Base-by-base conservation (phyloP, 1,284 basidiomycete species). In the Thelephora terrestris region DNA sequence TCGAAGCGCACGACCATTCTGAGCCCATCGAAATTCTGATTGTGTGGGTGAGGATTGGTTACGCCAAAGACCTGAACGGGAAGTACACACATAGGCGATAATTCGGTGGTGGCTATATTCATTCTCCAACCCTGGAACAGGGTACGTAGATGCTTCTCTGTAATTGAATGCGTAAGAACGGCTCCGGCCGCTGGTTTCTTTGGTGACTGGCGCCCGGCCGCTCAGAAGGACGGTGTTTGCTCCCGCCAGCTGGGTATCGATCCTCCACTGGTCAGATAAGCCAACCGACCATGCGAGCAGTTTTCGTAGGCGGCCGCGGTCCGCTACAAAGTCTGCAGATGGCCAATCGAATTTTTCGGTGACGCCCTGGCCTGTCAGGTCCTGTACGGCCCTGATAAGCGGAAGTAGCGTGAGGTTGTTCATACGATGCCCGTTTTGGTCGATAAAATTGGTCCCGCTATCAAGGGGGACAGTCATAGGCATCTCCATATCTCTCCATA, bases 221-320 rank as follows among this genome's bases (percentile, higher is more conserved):
- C 67, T 73, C 51, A 78, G 59, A 4, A 79, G 52, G 4, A 77
- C 53, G 0, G 76, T 77, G 42, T 63, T 63, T 29, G 64, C 52
- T 10, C 76, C 75, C 2, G 67, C 70, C 14, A 76, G 66, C 51
- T 77, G 70, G 17, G 71, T 52, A 50, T 80, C 75, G 45, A 79
- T 74, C 17, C 77, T 61, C 53, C 78, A 79, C 59, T 1, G 56
- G 55, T 0, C 55, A 63, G 20, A 54, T 55, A 36, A 71, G 63
- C 76, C 75, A 78, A 24, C 72, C 60, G n/a, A n/a, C n/a, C n/a
- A n/a, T n/a, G 7, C 18, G 5, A 72, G 51, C 9, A 79, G 63
- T 55, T 75, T 76, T 18, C 75, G 63, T 16, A 78, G 61, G 10
- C 63, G 65, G 48, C 76, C 76, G 9, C 75, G 68, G 54, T 78